phyloP scores from a whole-genome alignment of 1,284 basidiomycete species.

The Coniferiporia sulphurascens region DNA sequence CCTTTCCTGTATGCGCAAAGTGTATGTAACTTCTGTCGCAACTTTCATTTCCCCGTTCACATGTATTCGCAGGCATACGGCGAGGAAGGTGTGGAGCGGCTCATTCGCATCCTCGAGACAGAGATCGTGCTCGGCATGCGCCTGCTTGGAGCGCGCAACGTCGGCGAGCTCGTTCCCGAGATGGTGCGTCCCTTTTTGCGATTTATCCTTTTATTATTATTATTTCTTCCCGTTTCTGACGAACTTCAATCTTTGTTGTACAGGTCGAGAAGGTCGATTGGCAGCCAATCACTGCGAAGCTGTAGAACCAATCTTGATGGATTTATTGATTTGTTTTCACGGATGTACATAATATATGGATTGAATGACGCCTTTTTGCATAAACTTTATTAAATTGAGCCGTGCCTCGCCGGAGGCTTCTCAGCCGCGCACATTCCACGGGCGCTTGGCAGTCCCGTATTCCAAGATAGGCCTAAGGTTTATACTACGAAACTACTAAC shows the following conservation, averaged over 20 bases:
- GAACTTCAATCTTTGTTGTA: not conserved
- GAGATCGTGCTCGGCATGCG: conserved; percentile 82
- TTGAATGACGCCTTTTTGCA: too few relatives aligned
- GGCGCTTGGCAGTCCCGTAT: too few relatives aligned
- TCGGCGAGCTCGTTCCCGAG: conserved; percentile 72
- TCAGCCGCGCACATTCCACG: too few relatives aligned
- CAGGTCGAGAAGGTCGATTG: not conserved
- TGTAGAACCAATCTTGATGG: not conserved
- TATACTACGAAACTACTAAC: too few relatives aligned
- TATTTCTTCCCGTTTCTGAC: not conserved
- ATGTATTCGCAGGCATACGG: conserved; percentile 63
- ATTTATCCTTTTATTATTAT: not conserved
- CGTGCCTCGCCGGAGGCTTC: too few relatives aligned
- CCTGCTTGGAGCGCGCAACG: conserved; percentile 67
- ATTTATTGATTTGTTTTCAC: too few relatives aligned
- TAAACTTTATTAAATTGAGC: too few relatives aligned
- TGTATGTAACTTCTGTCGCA: conserved; percentile 36
- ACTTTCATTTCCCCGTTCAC: conserved; percentile 12
- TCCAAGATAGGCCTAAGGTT: too few relatives aligned
- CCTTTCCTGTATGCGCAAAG: conserved; percentile 91
- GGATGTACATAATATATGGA: too few relatives aligned
- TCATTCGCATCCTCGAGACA: conserved; percentile 68
- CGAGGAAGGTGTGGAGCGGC: conserved; percentile 73
- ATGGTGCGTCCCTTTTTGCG: conserved; percentile 47
- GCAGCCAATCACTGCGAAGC: not conserved